Evolutionary conservation across 495 filamentous ascomycete genomes (phyloP).

Genomic region (Umbilicaria muhlenbergii): DNA sequence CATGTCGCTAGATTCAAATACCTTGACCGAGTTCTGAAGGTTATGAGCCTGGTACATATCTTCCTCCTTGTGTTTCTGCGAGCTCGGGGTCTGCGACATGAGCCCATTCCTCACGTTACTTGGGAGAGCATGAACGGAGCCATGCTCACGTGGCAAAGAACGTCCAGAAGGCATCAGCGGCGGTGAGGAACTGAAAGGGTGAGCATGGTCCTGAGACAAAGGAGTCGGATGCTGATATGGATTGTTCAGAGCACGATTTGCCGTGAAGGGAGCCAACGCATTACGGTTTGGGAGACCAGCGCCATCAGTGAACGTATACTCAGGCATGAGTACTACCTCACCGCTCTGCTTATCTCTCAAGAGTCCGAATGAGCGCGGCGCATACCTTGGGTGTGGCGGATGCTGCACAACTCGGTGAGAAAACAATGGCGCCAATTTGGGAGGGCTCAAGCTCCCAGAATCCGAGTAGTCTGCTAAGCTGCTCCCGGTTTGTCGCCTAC

Average conservation of each 20-base stretch:
- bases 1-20: no score
- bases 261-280: constrained; percentile 1
- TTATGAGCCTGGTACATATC: no score
- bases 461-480: constrained; percentile 9
- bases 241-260: neutral
- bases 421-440: neutral
- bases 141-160: no score
- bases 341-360: constrained; percentile 8
- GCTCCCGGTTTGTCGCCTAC: constrained; percentile 5
- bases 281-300: constrained; percentile 9
- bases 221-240: constrained; percentile 17
- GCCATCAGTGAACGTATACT: constrained; percentile 6
- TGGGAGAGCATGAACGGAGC: no score
- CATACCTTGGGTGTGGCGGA: constrained; percentile 8
- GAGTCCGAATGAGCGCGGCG: constrained; percentile 6
- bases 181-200: constrained; percentile 16
- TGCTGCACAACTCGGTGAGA: neutral
- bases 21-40: no score
- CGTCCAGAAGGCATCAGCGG: neutral
- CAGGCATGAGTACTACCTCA: constrained; percentile 6
- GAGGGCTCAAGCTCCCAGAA: constrained; percentile 1
- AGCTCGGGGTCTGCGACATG: neutral
- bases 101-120: no score
- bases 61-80: neutral
- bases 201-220: constrained; percentile 8